phyloP scores from a whole-genome alignment of 2,329 filamentous ascomycete genomes.

The Dryadomyces sulphureus region DNA sequence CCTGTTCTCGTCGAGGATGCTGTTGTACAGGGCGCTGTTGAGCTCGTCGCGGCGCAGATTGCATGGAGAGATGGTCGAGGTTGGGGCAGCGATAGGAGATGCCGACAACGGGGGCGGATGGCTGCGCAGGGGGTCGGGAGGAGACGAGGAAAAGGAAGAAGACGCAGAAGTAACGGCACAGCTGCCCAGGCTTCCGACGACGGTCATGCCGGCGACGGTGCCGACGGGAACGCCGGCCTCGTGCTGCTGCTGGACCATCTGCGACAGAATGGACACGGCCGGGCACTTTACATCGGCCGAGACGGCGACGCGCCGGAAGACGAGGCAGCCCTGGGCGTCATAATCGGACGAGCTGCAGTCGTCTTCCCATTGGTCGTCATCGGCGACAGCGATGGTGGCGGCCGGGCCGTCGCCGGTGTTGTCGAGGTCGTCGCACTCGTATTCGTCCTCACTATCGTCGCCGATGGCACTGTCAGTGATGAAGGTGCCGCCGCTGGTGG shows the following conservation, averaged over 20 bases:
- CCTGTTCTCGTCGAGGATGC: constrained; percentile 6
- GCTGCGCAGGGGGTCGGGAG: constrained; percentile 6
- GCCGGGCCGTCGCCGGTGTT: no score
- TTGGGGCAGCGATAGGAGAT: not conserved
- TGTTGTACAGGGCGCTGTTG: not conserved
- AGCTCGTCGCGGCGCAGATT: constrained; percentile 5
- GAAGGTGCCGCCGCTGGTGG: not conserved
- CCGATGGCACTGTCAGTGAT: constrained; percentile 2
- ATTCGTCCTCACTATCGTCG: not conserved
- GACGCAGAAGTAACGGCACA: not conserved
- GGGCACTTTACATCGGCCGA: not conserved
- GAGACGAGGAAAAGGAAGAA: not conserved
- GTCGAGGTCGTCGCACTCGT: not conserved
- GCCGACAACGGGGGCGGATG: not conserved
- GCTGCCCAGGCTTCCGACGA: not conserved
- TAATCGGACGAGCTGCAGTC: not conserved
- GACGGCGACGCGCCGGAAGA: not conserved
- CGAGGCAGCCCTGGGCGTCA: not conserved
- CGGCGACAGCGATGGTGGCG: no score
- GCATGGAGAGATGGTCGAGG: not conserved
- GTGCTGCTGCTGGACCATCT: not conserved
- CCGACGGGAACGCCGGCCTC: not conserved
- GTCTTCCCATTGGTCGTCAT: not conserved
- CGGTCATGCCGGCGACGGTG: not conserved
- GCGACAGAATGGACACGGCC: not conserved